Percentiles rank a stretch among this genome's conserved stretches.
Evolutionary conservation across 2,329 filamentous ascomycete species (phyloP).

Genomic region (Lecanicillium sp.): DNA sequence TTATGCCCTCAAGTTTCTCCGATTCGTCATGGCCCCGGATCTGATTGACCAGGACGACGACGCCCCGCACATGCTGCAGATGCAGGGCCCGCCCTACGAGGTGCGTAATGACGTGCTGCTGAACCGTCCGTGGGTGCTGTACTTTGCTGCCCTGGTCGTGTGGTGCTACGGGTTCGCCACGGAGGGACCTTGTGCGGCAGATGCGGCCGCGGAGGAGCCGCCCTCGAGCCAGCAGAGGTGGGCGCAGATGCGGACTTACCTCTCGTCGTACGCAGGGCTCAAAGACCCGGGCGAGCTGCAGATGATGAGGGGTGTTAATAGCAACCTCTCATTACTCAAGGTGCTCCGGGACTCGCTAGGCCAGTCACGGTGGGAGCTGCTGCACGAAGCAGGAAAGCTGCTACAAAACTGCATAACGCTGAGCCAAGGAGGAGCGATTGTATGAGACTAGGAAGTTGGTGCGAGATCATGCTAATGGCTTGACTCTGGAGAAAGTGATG

Average conservation of each 20-base stretch:
- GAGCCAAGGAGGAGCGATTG: conserved; percentile 29
- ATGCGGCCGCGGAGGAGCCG: conserved; percentile 41
- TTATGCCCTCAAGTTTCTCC: conserved; percentile 84
- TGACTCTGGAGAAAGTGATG: neutral
- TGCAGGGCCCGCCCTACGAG: conserved; percentile 55
- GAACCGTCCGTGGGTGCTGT: conserved; percentile 91
- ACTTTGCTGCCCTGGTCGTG: conserved; percentile 84
- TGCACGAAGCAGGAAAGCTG: conserved; percentile 79
- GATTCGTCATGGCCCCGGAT: conserved; percentile 67
- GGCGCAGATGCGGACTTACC: conserved; percentile 72
- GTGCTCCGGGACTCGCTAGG: conserved; percentile 76
- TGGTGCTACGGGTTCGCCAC: conserved; percentile 93
- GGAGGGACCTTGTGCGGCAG: conserved; percentile 60
- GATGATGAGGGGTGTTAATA: conserved; percentile 68
- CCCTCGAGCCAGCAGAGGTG: conserved; percentile 59
- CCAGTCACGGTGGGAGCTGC: conserved; percentile 81
- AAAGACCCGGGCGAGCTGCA: conserved; percentile 72
- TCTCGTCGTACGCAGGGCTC: conserved; percentile 66
- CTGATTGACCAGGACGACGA: conserved; percentile 30
- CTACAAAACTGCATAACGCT: conserved; percentile 72
- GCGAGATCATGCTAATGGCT: neutral
- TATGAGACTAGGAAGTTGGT: conserved; percentile 23
- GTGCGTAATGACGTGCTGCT: conserved; percentile 84
- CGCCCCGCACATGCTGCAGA: conserved; percentile 33
- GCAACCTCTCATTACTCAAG: conserved; percentile 73